Percentiles rank a stretch among this genome's conserved stretches.
Conservation (phyloP, 2,329 filamentous ascomycete species). For the Helicocarpus griseus region DNA sequence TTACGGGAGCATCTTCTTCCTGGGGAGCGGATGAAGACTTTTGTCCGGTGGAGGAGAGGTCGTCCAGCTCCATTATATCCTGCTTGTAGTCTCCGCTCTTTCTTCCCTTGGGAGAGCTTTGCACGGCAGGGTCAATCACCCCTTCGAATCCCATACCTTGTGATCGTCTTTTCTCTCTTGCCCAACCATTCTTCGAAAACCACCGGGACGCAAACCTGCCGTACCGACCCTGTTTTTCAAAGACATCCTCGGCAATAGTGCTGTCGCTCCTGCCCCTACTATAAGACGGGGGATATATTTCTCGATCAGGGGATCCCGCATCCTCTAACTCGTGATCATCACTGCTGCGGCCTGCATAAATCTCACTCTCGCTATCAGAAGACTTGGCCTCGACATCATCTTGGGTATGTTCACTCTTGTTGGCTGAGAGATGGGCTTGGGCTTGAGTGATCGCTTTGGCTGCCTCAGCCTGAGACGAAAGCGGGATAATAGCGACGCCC, state of each 20-base stretch:
- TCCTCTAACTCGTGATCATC: constrained; percentile 15
- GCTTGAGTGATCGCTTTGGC: constrained; percentile 52
- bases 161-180: constrained; percentile 19
- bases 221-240: constrained; percentile 71
- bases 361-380: constrained; percentile 12
- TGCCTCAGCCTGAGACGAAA: constrained; percentile 66
- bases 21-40: constrained; percentile 2
- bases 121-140: constrained; percentile 6
- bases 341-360: constrained; percentile 5
- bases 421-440: constrained; percentile 3
- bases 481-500: constrained; percentile 82
- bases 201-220: constrained; percentile 82
- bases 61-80: constrained; percentile 12
- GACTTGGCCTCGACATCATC: constrained; percentile 24
- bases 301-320: constrained; percentile 20
- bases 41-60: constrained; percentile 8
- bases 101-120: constrained; percentile 4
- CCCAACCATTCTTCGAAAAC: constrained; percentile 82
- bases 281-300: constrained; percentile 19
- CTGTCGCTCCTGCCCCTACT: constrained; percentile 32
- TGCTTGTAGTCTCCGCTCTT: neutral
- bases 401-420: constrained; percentile 28
- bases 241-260: constrained; percentile 81
- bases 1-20: neutral
- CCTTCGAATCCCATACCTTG: constrained; percentile 3